Evolutionary conservation across 306 rosid species (phyloP), one percentile per base, ranked within the genome.

Genomic region (Chamaecrista fasciculata): DNA sequence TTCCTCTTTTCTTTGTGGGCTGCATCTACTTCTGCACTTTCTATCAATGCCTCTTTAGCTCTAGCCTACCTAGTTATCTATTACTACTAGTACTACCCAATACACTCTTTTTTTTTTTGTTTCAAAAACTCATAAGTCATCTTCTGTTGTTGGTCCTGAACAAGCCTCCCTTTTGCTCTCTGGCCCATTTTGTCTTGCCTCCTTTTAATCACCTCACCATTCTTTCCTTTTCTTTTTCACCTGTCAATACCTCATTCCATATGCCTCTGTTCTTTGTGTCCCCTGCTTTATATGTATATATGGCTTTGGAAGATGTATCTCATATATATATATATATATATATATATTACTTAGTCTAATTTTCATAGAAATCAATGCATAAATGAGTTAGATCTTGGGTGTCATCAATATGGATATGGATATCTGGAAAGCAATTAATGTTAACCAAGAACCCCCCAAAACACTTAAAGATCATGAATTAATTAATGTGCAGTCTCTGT

Each of bases 121-220:
- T 73, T 69, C 47, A 10, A 42, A 42, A 42, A 42, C 47, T 44
- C 49, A 36, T 36, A 77, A 78, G 73, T 73, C 77, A 64, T 62
- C 69, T 82, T 75, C 76, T 63, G 57, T 76, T 78, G 79, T 65
- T 73, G 79, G 76, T 82, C 81, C 76, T 71, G 12, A 67, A 73
- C 67, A 60, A 84, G 87, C 78, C 81, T 81, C 83, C 69, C 71
- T 15, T 67, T 79, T 43, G 84, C 53, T 62, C 28, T 78, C 71
- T 77, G 84, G 80, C 86, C 87, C 82, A 74, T 67, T 43, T 44
- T 77, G 74, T 82, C 81, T 74, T 58, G 52, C 79, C 76, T 72
- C 69, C 74, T 84, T 74, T 65, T 67, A 60, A 57, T 86, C 64
- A 74, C 80, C 67, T 78, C 74, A 43, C 83, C 65, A 60, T 81